phyloP scores from a whole-genome alignment of 495 filamentous ascomycete genomes.

The Penicillium macrosclerotiorum region DNA sequence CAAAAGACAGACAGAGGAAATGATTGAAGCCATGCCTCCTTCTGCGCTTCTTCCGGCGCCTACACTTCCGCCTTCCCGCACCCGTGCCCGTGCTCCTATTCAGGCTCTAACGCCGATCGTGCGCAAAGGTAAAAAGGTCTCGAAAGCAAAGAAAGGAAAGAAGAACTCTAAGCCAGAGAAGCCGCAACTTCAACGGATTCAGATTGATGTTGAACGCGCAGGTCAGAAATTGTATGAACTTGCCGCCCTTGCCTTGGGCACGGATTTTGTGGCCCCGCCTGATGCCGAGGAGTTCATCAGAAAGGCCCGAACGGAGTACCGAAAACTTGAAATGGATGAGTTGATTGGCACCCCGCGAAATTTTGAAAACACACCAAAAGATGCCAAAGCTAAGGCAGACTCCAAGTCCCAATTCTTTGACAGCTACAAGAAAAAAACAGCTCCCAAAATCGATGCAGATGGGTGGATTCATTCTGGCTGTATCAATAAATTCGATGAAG shows the following conservation, averaged over 20 bases:
- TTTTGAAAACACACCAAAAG: no score
- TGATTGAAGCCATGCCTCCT: no score
- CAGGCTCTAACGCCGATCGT: no score
- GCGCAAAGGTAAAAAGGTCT: no score
- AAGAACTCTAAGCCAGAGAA: neutral
- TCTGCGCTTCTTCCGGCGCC: neutral
- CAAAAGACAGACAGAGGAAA: constrained; percentile 3
- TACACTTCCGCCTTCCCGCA: neutral
- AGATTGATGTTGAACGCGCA: constrained; percentile 13
- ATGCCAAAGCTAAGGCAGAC: no score
- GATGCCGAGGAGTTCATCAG: constrained; percentile 19
- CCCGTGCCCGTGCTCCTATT: neutral
- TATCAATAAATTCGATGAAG: constrained; percentile 35
- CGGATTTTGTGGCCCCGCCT: constrained; percentile 16
- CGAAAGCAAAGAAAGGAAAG: constrained; percentile 1
- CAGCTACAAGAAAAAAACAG: constrained; percentile 14
- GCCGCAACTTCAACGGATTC: neutral
- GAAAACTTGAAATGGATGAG: neutral
- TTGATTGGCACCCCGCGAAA: neutral
- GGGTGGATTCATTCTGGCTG: constrained; percentile 38
- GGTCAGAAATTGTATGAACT: constrained; percentile 28
- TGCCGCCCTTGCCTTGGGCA: constrained; percentile 21
- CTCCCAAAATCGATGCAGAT: constrained; percentile 22
- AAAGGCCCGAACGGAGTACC: constrained; percentile 19
- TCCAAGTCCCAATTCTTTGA: neutral